Base-by-base conservation (phyloP, 306 rosid genomes). In the Trifolium subterraneum region DNA sequence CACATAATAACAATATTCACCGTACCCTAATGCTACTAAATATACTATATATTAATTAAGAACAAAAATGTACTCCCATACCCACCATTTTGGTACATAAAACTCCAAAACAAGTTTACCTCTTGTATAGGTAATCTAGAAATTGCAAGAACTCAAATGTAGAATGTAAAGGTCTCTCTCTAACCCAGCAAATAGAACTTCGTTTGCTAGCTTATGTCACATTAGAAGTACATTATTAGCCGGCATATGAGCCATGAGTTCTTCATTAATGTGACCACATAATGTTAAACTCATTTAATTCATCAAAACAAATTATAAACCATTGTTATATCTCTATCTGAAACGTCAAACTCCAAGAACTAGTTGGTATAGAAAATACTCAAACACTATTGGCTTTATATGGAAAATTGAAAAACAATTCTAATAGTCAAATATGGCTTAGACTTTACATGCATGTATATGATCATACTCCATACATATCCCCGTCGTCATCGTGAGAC, bases 61-160 rank as follows among this genome's bases (percentile, higher is more conserved):
- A 68, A 19, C 33, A 27, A 66, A 50, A 71, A 51, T 38, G n/a
- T 38, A 45, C 39, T 63, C 51, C 39, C 54, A 41, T 4, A 20
- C 13, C 9, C 50, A 77, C 47, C 4, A 62, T 59, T 48, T 19
- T 15, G 33, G 70, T 2, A 54, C 23, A 23, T 47, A 78, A 86
- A 75, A 66, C 41, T 80, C 80, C 87, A 85, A 81, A 80, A 75
- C 11, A 6, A 39, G 18, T 38, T 79, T 35, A 72, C 90, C 86
- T 79, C 59, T 19, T 2, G 41, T 16, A 23, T 1, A 59, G 81
- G 90, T 59, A 79, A 86, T 72, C 76, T 65, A 3, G 25, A 54
- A 51, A 50, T 51, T 81, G 72, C 62, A 86, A 83, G 67, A 35
- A 59, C 75, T 71, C 62, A 60, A 64, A 68, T 31, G 10, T 23